These are phyloP conservation scores for Apophysomyces elegans DNA, from an alignment of 371 early-diverging fungal species.

Conservation along the genomic window DNA sequence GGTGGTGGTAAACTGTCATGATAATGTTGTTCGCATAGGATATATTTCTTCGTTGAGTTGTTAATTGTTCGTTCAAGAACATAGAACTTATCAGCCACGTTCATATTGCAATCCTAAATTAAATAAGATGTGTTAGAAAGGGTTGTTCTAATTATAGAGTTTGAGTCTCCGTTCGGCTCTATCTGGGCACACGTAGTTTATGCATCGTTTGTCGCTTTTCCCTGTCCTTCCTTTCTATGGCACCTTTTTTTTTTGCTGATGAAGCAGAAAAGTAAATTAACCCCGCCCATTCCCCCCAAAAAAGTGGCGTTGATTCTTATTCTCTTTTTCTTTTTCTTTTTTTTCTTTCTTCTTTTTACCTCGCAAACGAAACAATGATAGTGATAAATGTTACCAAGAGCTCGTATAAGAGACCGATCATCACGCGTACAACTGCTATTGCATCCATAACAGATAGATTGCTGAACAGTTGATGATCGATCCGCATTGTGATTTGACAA, in stretches of 20 bases:
- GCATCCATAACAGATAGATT: slow-evolving; percentile 17
- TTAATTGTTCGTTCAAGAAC: slow-evolving; percentile 16
- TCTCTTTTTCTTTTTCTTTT: neutral
- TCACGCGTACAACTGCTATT: slow-evolving; percentile 15
- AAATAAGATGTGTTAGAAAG: neutral
- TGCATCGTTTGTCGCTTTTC: neutral
- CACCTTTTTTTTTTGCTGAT: neutral
- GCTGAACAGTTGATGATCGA: slow-evolving; percentile 12
- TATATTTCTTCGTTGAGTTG: slow-evolving; percentile 4
- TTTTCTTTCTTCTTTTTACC: slow-evolving; percentile 10
- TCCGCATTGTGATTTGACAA: slow-evolving; percentile 9
- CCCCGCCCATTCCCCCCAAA: slow-evolving; percentile 12
- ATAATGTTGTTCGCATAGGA: slow-evolving; percentile 24
- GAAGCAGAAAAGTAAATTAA: slow-evolving; percentile 1
- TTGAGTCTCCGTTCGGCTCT: slow-evolving; percentile 9
- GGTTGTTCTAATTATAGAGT: slow-evolving; percentile 4
- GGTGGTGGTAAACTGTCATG: neutral
- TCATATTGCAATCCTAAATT: slow-evolving; percentile 22
- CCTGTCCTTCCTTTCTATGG: neutral
- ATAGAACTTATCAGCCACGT: slow-evolving; percentile 23
- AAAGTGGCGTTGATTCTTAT: slow-evolving; percentile 7
- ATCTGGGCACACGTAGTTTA: slow-evolving; percentile 1
- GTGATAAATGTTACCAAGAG: slow-evolving; percentile 19
- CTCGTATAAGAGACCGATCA: slow-evolving; percentile 19
- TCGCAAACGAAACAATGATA: slow-evolving; percentile 27